Percentiles rank a stretch among this genome's conserved stretches.
Evolutionary conservation across 2,329 filamentous ascomycete genomes (phyloP).

Genomic region (Aureobasidium sp.): DNA sequence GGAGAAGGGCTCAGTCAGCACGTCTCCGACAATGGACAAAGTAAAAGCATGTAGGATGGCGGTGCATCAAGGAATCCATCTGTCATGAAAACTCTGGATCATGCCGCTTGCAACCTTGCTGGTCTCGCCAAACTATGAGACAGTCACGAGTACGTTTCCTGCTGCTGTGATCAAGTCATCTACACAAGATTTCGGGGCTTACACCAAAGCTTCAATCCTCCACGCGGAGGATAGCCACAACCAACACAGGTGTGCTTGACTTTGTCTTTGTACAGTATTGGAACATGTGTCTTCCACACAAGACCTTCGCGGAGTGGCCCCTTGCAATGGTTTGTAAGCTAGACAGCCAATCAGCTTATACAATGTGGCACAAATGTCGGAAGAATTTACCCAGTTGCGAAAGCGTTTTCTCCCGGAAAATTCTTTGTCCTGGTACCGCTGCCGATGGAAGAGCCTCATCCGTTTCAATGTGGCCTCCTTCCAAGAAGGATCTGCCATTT

Average conservation of each 20-base stretch:
- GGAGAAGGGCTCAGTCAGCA: background rate
- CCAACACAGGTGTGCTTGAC: background rate
- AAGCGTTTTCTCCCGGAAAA: too few species aligned
- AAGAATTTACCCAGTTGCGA: background rate
- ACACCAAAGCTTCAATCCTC: background rate
- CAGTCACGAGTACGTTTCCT: too few species aligned
- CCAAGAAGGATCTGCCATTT: too few species aligned
- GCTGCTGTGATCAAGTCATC: too few species aligned
- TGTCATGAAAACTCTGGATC: background rate
- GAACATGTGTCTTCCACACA: background rate
- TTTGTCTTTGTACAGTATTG: background rate
- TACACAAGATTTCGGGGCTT: too few species aligned
- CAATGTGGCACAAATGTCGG: background rate
- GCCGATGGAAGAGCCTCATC: too few species aligned
- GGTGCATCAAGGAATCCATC: too few species aligned
- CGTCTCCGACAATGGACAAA: background rate
- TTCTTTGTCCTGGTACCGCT: too few species aligned
- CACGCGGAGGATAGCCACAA: background rate
- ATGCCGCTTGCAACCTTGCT: too few species aligned
- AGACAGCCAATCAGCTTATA: background rate
- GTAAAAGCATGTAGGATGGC: background rate
- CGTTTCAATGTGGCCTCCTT: too few species aligned
- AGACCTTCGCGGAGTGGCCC: background rate
- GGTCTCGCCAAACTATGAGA: too few species aligned
- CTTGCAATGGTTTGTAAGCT: background rate